Evolutionary conservation across 768 basidiomycete species (phyloP), one percentile per base, ranked within the genome.

Genomic region (Rhodotorula paludigena): DNA sequence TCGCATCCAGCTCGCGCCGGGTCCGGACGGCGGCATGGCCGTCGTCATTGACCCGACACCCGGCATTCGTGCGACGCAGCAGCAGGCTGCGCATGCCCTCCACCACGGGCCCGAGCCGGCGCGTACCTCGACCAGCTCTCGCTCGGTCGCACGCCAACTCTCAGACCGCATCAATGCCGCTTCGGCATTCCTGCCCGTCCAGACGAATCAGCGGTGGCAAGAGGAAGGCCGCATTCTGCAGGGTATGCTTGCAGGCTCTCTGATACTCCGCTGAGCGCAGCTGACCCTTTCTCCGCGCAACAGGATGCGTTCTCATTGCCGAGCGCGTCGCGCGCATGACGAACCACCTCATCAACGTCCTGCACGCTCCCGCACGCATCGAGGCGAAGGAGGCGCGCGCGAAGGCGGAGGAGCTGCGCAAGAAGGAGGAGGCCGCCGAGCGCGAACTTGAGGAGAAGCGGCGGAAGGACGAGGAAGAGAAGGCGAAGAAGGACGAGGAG

Each of bases 351-450:
- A 72, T 80, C 76, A 78, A 80, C 62, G 68, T 73, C 1, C 76
- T 81, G 14, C 74, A 80, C 61, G 78, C 78, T 1, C 75, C 77
- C 36, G 79, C 79, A 16, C 72, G 75, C 21, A 58, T 41, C 76
- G 76, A 54, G 63, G 73, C 72, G 32, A 75, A 78, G 57, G 78
- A 78, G 32, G 79, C 80, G 52, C 83, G 82, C n/a, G 79, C 77
- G 82, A 81, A 77, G 80, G 83, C 85, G 71, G 84, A 81, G 60
- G 73, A 75, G 52, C 55, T 53, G 18, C 57, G 61, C 21, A 58
- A 48, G 33, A 42, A 54, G 33, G 47, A 54, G 45, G 72, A 62
- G 39, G 72, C 64, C 39, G 60, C 39, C 25, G 48, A 42, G 32
- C 33, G 23, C 35, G 36, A 47, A n/a, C 65, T 54, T 32, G 69